A percentile compares a stretch with the other conserved stretches of the same genome.
Conservation (phyloP, 306 rosid genomes). For the Cicer pinnatifidum region DNA sequence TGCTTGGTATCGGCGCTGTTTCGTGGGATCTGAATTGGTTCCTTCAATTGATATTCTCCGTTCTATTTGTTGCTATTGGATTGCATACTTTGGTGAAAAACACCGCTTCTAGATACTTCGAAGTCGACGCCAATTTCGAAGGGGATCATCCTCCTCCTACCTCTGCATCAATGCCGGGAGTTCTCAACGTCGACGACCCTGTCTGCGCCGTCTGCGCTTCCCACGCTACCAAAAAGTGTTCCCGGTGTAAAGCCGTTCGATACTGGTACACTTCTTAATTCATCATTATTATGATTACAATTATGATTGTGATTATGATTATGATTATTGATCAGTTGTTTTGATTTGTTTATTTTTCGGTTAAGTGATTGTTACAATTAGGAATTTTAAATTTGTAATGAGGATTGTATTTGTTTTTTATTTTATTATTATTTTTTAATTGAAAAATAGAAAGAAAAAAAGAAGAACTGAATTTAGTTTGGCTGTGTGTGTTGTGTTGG, state of each 20-base stretch:
- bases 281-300: not conserved
- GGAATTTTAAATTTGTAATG: not conserved
- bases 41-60: slow-evolving; percentile 62
- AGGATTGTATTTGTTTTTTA: slow-evolving; percentile 4
- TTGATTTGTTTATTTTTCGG: not conserved
- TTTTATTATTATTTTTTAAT: not conserved
- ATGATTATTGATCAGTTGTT: not conserved
- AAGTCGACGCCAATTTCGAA: slow-evolving; percentile 84
- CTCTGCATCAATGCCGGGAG: slow-evolving; percentile 59
- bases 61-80: slow-evolving; percentile 57
- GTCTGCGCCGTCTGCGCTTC: slow-evolving; percentile 67
- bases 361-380: not conserved
- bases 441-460: not conserved
- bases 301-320: not conserved
- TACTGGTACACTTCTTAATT: slow-evolving; percentile 63
- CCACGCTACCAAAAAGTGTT: slow-evolving; percentile 62
- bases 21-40: slow-evolving; percentile 90
- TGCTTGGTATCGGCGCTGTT: slow-evolving; percentile 81
- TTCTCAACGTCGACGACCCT: slow-evolving; percentile 42
- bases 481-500: not conserved
- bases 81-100: slow-evolving; percentile 66
- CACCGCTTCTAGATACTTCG: slow-evolving; percentile 89
- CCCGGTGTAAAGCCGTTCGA: slow-evolving; percentile 81
- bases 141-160: slow-evolving; percentile 46
- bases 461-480: slow-evolving; percentile 25